Evolutionary conservation across 2,329 filamentous ascomycete genomes (phyloP).

Genomic region (Lachnellula willkommii): DNA sequence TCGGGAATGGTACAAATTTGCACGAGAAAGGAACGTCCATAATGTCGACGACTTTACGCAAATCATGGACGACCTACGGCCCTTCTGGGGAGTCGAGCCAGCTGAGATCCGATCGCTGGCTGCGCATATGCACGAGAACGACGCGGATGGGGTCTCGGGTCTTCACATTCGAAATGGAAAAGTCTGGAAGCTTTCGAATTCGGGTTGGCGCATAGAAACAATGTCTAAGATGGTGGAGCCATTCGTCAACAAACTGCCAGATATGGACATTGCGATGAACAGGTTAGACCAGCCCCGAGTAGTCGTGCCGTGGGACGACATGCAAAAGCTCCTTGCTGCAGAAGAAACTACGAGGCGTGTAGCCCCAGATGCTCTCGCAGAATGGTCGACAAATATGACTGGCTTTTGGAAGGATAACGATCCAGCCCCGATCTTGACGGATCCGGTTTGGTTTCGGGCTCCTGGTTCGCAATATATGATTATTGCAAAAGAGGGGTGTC

Average conservation of each 20-base stretch:
- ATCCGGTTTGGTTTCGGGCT: slow-evolving; percentile 26
- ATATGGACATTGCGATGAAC: slow-evolving; percentile 64
- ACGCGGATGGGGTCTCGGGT: slow-evolving; percentile 21
- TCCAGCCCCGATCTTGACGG: slow-evolving; percentile 10
- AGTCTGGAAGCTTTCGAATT: slow-evolving; percentile 32
- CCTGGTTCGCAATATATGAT: slow-evolving; percentile 53
- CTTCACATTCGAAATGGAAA: slow-evolving; percentile 30
- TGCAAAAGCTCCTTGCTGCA: slow-evolving; percentile 45
- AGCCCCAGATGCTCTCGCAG: slow-evolving; percentile 37
- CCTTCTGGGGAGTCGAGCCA: slow-evolving; percentile 49
- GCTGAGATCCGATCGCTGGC: slow-evolving; percentile 37
- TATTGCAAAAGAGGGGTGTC: slow-evolving; percentile 50
- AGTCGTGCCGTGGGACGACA: slow-evolving; percentile 53
- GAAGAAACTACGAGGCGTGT: slow-evolving; percentile 43
- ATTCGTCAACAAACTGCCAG: slow-evolving; percentile 51
- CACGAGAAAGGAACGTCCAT: slow-evolving; percentile 46
- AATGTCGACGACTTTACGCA: slow-evolving; percentile 60
- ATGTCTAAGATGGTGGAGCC: slow-evolving; percentile 32
- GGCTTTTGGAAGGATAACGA: slow-evolving; percentile 22
- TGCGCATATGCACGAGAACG: slow-evolving; percentile 32
- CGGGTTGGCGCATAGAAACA: slow-evolving; percentile 38
- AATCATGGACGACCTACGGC: slow-evolving; percentile 57
- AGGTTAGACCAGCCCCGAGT: slow-evolving; percentile 58
- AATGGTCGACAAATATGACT: slow-evolving; percentile 39
- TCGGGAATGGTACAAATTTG: slow-evolving; percentile 53